Evolutionary conservation across 805 yeast species (phyloP).

Genomic region (Wickerhamiella sergipiensis): DNA sequence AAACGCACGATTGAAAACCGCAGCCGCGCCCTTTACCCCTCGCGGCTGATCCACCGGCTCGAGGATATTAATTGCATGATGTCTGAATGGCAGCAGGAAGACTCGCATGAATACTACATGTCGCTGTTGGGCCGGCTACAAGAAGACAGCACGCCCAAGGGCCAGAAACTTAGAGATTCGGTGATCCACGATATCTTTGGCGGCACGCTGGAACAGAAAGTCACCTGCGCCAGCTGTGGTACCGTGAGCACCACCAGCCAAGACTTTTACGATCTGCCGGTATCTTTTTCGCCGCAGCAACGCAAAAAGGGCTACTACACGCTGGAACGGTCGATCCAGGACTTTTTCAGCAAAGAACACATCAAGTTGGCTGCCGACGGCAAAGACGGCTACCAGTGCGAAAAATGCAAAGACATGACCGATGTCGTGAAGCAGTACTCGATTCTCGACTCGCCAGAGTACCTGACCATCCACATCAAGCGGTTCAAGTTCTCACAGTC

Average conservation of each 20-base stretch:
- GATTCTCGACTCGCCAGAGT: conserved; percentile 76
- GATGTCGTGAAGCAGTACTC: conserved; percentile 64
- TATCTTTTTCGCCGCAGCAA: conserved; percentile 41
- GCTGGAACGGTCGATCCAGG: conserved; percentile 59
- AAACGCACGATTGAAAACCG: conserved; percentile 16
- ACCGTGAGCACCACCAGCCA: conserved; percentile 76
- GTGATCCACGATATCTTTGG: conserved; percentile 90
- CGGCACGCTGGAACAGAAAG: conserved; percentile 72
- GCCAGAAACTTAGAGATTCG: conserved; percentile 67
- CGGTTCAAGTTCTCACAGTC: conserved; percentile 65
- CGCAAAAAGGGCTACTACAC: conserved; percentile 34
- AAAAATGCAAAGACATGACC: conserved; percentile 64
- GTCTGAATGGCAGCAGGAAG: conserved; percentile 97
- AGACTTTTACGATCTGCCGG: conserved; percentile 83
- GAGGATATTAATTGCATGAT: conserved; percentile 89
- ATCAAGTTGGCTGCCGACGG: conserved; percentile 37
- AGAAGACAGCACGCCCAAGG: conserved; percentile 86
- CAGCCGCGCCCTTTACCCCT: conserved; percentile 50
- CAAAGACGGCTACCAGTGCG: conserved; percentile 57
- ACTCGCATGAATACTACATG: conserved; percentile 95
- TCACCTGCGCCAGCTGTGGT: conserved; percentile 73
- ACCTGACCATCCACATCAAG: conserved; percentile 74
- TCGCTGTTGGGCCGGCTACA: conserved; percentile 75
- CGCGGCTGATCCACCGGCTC: conserved; percentile 51
- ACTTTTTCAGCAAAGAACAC: conserved; percentile 72